A percentile compares a stretch with the other conserved stretches of the same genome.
phyloP scores from a whole-genome alignment of 106 monocot genomes.

The Allium cepa region DNA sequence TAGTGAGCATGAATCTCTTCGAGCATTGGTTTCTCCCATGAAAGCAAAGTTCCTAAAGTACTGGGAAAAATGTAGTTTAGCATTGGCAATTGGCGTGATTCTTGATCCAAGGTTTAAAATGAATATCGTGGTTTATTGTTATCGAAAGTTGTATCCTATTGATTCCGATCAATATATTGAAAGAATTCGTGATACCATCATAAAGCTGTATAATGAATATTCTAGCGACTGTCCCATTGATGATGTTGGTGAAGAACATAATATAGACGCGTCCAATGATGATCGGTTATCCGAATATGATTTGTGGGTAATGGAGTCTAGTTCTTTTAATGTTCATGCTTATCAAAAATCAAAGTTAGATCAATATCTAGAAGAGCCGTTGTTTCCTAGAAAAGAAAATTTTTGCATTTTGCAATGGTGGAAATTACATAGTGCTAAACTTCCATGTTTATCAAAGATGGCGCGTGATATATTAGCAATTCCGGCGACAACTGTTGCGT shows the following conservation, averaged over 20 bases:
- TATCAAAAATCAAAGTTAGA: not conserved
- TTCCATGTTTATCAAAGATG: not conserved
- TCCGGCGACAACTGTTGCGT: not conserved
- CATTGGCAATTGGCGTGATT: not conserved
- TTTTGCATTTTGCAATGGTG: not conserved
- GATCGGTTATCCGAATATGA: not conserved
- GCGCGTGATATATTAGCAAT: conserved; percentile 4
- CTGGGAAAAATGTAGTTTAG: conserved; percentile 1
- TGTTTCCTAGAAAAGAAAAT: not conserved
- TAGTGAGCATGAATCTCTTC: not conserved
- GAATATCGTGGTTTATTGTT: not conserved
- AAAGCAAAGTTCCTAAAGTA: not conserved
- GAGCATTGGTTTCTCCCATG: not conserved
- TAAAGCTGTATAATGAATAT: not conserved
- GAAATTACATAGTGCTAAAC: not conserved
- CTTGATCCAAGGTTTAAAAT: conserved; percentile 1
- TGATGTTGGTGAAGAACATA: too few species aligned
- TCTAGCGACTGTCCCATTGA: too few species aligned
- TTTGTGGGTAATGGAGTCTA: not conserved
- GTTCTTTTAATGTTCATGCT: not conserved
- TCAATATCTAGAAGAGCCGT: not conserved
- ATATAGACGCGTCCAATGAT: too few species aligned
- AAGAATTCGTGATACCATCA: not conserved
- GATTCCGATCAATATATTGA: not conserved
- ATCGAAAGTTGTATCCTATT: not conserved